phyloP scores from a whole-genome alignment of 2,329 filamentous ascomycete genomes.

The Fusarium burgessii region DNA sequence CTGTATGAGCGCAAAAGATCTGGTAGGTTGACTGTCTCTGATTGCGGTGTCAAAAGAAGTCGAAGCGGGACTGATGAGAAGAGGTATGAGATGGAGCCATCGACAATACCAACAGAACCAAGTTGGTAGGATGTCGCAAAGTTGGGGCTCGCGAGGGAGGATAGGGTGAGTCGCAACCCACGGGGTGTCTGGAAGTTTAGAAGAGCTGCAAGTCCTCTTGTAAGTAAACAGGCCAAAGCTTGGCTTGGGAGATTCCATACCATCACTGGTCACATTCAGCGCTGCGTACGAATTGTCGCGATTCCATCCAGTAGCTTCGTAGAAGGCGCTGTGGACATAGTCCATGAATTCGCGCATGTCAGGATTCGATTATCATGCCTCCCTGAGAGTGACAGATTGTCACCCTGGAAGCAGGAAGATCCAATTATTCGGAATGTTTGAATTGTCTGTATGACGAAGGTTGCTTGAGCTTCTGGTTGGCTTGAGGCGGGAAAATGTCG shows the following conservation, averaged over 20 bases:
- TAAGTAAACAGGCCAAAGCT: slow-evolving; percentile 34
- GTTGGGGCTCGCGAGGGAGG: slow-evolving; percentile 90
- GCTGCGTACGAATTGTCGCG: slow-evolving; percentile 91
- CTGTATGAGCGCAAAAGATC: slow-evolving; percentile 85
- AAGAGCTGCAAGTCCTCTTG: slow-evolving; percentile 67
- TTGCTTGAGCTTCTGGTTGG: not conserved
- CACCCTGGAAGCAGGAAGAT: slow-evolving; percentile 33
- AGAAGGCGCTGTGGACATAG: slow-evolving; percentile 92
- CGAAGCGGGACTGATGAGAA: slow-evolving; percentile 87
- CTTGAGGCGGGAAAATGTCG: slow-evolving; percentile 26
- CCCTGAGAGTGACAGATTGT: slow-evolving; percentile 18
- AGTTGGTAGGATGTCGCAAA: slow-evolving; percentile 96
- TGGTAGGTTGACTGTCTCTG: slow-evolving; percentile 79
- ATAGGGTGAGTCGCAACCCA: slow-evolving; percentile 86
- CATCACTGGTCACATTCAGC: slow-evolving; percentile 85
- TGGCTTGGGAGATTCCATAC: slow-evolving; percentile 56
- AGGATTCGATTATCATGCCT: slow-evolving; percentile 48
- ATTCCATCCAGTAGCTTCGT: slow-evolving; percentile 87
- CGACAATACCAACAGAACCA: slow-evolving; percentile 88
- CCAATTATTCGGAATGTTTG: not conserved
- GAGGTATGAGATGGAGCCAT: slow-evolving; percentile 96
- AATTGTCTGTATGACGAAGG: not conserved
- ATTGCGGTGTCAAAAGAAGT: slow-evolving; percentile 73
- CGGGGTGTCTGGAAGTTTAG: slow-evolving; percentile 89
- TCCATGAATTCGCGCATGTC: slow-evolving; percentile 97